Evolutionary conservation across 345 rosid genomes (phyloP), one percentile per base, ranked within the genome.

Genomic region (Lumnitzera racemosa): DNA sequence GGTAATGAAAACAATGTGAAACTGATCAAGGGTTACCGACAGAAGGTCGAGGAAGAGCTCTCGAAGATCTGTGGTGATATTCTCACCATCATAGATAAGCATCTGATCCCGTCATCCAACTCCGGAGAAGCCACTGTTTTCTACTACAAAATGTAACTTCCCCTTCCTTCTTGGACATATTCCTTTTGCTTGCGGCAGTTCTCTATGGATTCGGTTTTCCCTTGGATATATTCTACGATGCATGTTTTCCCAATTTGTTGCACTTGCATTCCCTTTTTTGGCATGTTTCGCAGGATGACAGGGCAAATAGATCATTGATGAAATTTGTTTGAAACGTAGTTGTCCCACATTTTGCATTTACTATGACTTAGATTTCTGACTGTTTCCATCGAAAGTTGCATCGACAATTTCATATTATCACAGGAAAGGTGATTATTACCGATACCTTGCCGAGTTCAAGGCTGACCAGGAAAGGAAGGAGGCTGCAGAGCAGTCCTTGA

Each of bases 401-500:
- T 3, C 46, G 15, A 41, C 5, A 47, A 15, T 3, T 2, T 56
- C 13, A 58, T 25, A 24, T 66, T 49, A 31, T 57, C 71, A 24
- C 74, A 91, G 98, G 98, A 91, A 91, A 77, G 98, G 98, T 61
- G 98, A 91, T 65, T 91, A 91, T 69, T 83, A 69, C 62, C 90
- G 98, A 61, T 91, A 91, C 73, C 78, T 91, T 63, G 98, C 98
- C 61, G 98, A 91, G 82, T 89, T 91, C 80, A 91, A 89, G 89
- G 72, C 78, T 12, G 96, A 89, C 61, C 83, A 85, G 64, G 96
- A 85, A 49, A 82, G 87, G 86, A 91, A 91, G 67, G 98, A 91
- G 69, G 95, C 95, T 1, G 78, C 98, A 53, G 98, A 91, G 66
- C 86, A 81, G 66, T 91, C 98, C 8, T 67, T 91, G 58, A 91